Conservation (phyloP, 306 rosid genomes). For the Cucurbita argyrosperma region DNA sequence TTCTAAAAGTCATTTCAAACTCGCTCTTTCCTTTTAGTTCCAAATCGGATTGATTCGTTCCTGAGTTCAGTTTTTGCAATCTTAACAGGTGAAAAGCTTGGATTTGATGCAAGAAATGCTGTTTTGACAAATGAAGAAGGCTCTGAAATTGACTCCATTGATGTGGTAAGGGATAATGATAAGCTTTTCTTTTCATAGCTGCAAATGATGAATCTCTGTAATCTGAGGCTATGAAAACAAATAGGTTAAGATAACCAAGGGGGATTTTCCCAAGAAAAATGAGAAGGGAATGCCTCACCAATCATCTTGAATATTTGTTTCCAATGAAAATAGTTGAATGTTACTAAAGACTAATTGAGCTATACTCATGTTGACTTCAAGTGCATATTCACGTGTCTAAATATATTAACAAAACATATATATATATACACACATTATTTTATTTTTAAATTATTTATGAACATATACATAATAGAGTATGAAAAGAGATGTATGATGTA, state of each 20-base stretch:
- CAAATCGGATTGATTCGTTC: not conserved
- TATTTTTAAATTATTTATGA: no score
- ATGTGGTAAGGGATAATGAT: constrained; percentile 80
- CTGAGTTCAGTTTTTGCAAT: not conserved
- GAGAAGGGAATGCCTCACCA: not conserved
- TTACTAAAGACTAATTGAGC: no score
- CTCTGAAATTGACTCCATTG: constrained; percentile 55
- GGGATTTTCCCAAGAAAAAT: not conserved
- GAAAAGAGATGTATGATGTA: no score
- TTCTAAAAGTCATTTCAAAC: not conserved
- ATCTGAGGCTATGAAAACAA: not conserved
- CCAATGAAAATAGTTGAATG: not conserved
- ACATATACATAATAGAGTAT: no score
- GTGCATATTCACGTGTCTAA: no score
- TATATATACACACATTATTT: no score
- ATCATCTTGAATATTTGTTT: not conserved
- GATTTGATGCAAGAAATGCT: constrained; percentile 34
- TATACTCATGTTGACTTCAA: no score
- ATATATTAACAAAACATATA: no score
- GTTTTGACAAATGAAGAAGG: constrained; percentile 61
- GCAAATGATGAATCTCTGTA: constrained; percentile 10
- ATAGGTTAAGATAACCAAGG: not conserved
- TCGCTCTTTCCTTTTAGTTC: not conserved
- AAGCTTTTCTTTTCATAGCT: constrained; percentile 35
- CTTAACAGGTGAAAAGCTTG: constrained; percentile 52